Conservation (phyloP, 306 rosid species). For the Cicer arietinum region DNA sequence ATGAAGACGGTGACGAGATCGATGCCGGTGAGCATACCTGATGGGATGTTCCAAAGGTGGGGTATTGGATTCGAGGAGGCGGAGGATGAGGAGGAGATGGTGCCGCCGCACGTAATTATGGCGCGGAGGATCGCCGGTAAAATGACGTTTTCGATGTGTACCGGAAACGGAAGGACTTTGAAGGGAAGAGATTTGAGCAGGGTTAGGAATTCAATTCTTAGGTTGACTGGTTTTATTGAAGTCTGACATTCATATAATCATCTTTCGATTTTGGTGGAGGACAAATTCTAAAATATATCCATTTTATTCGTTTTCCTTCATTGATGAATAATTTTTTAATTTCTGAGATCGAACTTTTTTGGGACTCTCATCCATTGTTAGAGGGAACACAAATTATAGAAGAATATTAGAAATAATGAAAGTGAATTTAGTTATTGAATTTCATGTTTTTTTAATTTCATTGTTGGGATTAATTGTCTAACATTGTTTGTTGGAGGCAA, state of each 20-base stretch:
- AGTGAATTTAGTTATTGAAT: background rate
- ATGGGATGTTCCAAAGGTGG: constrained; percentile 8
- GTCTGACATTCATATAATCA: constrained; percentile 20
- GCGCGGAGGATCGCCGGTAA: constrained; percentile 66
- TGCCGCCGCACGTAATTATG: constrained; percentile 82
- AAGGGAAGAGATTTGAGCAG: constrained; percentile 88
- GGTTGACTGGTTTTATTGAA: constrained; percentile 93
- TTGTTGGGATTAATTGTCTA: background rate
- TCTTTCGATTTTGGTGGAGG: background rate
- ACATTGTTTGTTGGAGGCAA: background rate
- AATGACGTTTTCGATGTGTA: constrained; percentile 73
- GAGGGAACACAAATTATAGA: background rate
- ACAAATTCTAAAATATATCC: too few species aligned
- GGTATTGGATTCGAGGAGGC: constrained; percentile 15
- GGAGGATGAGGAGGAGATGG: constrained; percentile 56
- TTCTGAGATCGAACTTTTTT: constrained; percentile 24
- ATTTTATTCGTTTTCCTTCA: too few species aligned
- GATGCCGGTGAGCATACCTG: constrained; percentile 68
- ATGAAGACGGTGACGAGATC: constrained; percentile 46
- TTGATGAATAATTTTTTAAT: background rate
- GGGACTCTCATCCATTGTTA: constrained; percentile 8
- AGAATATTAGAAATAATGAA: background rate
- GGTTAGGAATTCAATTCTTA: constrained; percentile 81
- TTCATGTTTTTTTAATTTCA: background rate
- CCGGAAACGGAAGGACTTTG: constrained; percentile 85